phyloP scores from a whole-genome alignment of 345 rosid species.

The Eucalyptus sp. region DNA sequence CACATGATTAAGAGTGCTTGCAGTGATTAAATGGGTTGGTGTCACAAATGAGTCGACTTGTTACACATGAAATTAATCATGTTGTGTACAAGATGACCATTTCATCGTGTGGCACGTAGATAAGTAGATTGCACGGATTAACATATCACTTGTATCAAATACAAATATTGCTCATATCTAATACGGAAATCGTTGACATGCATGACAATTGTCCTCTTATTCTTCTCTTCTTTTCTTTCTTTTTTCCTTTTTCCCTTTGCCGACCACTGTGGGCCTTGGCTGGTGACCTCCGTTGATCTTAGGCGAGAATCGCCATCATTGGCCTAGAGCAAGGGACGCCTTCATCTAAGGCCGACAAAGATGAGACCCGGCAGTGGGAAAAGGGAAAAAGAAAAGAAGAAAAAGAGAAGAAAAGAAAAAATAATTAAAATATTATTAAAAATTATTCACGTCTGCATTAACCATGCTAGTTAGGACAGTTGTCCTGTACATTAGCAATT shows the following conservation, averaged over 20 bases:
- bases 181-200: rapidly evolving
- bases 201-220: rapidly evolving
- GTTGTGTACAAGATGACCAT: not conserved
- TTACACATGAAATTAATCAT: not conserved
- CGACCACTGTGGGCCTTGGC: rapidly evolving
- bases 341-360: rapidly evolving
- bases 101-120: not conserved
- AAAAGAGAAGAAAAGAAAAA: no score
- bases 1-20: not conserved
- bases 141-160: not conserved
- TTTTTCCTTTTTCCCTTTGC: not conserved
- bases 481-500: rapidly evolving
- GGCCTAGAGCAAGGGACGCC: no score
- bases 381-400: not conserved
- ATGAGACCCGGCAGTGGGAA: rapidly evolving
- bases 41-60: not conserved
- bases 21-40: not conserved
- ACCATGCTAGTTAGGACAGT: rapidly evolving
- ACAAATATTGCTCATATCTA: not conserved
- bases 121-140: not conserved
- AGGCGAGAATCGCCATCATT: not conserved
- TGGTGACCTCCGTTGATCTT: not conserved
- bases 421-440: no score
- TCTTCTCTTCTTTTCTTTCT: no score
- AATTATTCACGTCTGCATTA: rapidly evolving